A percentile compares a stretch with the other conserved stretches of the same genome.
Conservation (phyloP, 306 rosid genomes). For the Prunus padus region DNA sequence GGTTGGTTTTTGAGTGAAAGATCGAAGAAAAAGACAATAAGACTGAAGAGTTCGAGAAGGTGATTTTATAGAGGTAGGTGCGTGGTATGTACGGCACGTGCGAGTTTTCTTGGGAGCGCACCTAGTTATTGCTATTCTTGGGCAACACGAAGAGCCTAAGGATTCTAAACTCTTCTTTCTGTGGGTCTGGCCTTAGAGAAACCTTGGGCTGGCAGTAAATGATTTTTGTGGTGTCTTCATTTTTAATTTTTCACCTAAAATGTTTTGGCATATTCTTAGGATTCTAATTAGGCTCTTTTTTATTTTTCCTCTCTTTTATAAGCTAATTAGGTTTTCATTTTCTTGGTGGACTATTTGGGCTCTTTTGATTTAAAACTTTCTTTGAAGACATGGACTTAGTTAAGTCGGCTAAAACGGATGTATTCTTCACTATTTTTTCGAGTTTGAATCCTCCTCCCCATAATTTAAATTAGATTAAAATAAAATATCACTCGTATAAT, state of each 20-base stretch:
- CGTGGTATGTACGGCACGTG: constrained; percentile 18
- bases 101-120: neutral
- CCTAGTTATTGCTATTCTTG: constrained; percentile 2
- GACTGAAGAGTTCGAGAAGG: neutral
- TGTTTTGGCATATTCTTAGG: neutral
- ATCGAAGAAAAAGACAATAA: neutral
- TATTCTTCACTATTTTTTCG: accelerated
- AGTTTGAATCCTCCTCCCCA: accelerated
- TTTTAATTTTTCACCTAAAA: neutral
- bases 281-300: neutral
- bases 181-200: neutral
- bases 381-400: too few relatives aligned
- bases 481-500: too few relatives aligned
- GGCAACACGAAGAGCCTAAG: neutral
- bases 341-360: neutral
- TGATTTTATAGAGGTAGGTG: neutral
- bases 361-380: neutral
- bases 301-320: neutral
- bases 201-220: constrained; percentile 17
- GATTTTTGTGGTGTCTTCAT: neutral
- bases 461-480: too few relatives aligned
- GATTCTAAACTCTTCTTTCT: neutral
- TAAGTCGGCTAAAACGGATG: too few relatives aligned
- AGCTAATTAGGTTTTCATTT: neutral
- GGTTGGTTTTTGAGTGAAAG: neutral